Conservation (phyloP, 1,139 yeast species). For the Saccharomycopsis crataegensis region DNA sequence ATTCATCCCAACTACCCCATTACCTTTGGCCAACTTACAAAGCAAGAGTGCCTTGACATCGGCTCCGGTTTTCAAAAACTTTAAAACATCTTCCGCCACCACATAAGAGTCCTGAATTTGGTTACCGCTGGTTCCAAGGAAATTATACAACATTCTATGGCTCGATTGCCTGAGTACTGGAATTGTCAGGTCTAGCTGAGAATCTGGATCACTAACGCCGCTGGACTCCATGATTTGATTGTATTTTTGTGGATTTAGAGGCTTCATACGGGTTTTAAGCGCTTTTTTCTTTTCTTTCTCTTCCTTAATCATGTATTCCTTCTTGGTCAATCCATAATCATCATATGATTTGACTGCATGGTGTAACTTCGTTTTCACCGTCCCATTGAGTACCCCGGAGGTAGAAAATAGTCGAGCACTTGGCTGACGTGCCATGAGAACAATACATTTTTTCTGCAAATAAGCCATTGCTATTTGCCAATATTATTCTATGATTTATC, state of each 20-base stretch:
- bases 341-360: conserved; percentile 21
- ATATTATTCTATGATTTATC: no score
- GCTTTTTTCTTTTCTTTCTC: conserved; percentile 19
- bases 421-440: no score
- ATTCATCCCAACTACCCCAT: conserved; percentile 58
- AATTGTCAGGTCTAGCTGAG: conserved; percentile 13
- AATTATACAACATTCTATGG: conserved; percentile 38
- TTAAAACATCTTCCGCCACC: conserved; percentile 45
- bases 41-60: conserved; percentile 46
- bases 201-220: background rate
- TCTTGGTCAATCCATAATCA: conserved; percentile 20
- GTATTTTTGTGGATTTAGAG: conserved; percentile 26
- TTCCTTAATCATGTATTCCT: conserved; percentile 22
- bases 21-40: conserved; percentile 40
- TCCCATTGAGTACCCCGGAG: background rate
- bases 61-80: conserved; percentile 42
- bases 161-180: conserved; percentile 32
- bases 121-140: conserved; percentile 50
- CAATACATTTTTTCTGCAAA: no score
- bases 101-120: conserved; percentile 50
- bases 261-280: conserved; percentile 25
- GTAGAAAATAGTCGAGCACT: conserved; percentile 3
- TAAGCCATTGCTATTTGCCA: no score
- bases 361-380: conserved; percentile 22
- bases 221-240: conserved; percentile 20